Evolutionary conservation across 2,329 filamentous ascomycete species (phyloP).

Genomic region (Ophiostoma sp.): DNA sequence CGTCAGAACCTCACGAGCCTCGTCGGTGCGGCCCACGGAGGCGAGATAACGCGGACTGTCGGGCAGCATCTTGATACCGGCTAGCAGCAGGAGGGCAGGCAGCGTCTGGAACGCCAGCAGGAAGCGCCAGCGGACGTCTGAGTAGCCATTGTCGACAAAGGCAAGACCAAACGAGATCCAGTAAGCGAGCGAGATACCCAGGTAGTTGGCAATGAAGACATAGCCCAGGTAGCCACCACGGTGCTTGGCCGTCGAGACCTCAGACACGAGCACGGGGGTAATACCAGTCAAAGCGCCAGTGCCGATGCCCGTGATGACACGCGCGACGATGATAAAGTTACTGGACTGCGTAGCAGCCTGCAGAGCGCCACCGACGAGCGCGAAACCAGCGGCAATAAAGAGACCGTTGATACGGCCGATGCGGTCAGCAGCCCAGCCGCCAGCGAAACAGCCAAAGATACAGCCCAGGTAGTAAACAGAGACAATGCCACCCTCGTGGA

Average conservation of each 20-base stretch:
- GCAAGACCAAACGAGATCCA: constrained; percentile 42
- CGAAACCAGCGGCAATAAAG: constrained; percentile 49
- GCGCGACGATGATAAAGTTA: constrained; percentile 51
- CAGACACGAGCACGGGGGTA: constrained; percentile 50
- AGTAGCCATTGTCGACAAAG: constrained; percentile 33
- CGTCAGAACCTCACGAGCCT: constrained; percentile 36
- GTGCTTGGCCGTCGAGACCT: constrained; percentile 48
- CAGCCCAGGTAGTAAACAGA: constrained; percentile 54
- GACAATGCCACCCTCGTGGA: constrained; percentile 53
- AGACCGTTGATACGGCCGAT: constrained; percentile 53
- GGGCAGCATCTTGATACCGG: constrained; percentile 45
- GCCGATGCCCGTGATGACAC: constrained; percentile 53
- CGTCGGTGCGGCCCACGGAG: constrained; percentile 32
- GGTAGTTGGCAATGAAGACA: constrained; percentile 55
- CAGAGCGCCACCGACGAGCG: constrained; percentile 50
- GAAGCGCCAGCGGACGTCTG: constrained; percentile 42
- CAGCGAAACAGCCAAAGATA: constrained; percentile 35
- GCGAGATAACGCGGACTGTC: constrained; percentile 45
- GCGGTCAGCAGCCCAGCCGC: constrained; percentile 47
- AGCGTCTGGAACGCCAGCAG: constrained; percentile 44
- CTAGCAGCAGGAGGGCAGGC: constrained; percentile 44
- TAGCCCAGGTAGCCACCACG: constrained; percentile 50
- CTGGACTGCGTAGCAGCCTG: constrained; percentile 47
- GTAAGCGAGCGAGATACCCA: constrained; percentile 48
- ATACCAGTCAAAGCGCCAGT: constrained; percentile 54